A percentile compares a stretch with the other conserved stretches of the same genome.
Evolutionary conservation across 768 basidiomycete genomes (phyloP).

Genomic region (Phaffia australis): DNA sequence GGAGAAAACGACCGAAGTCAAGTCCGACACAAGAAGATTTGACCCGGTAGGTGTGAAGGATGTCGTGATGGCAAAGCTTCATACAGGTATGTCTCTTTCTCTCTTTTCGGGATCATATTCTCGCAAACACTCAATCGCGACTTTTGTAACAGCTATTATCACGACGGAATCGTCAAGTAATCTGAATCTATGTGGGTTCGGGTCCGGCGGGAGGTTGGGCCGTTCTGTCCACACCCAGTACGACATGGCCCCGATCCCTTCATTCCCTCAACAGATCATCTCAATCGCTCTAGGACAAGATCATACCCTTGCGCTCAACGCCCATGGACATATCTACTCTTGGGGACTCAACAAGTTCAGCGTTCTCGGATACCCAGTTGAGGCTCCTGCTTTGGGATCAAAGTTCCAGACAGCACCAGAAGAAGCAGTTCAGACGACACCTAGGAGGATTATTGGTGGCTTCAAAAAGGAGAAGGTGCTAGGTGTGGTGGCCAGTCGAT

Average conservation of each 20-base stretch:
- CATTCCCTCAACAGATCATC: slow-evolving; percentile 48
- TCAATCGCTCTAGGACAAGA: slow-evolving; percentile 82
- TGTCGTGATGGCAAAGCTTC: slow-evolving; percentile 73
- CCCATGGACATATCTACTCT: slow-evolving; percentile 66
- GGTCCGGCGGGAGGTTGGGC: slow-evolving; percentile 73
- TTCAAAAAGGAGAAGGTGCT: slow-evolving; percentile 65
- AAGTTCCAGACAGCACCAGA: slow-evolving; percentile 42
- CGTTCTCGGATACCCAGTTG: slow-evolving; percentile 78
- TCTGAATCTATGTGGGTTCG: slow-evolving; percentile 77
- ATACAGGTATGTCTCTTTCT: slow-evolving; percentile 51
- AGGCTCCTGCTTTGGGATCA: slow-evolving; percentile 39
- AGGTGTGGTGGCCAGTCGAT: slow-evolving; percentile 78
- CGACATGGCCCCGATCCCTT: slow-evolving; percentile 51
- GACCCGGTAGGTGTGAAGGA: slow-evolving; percentile 53
- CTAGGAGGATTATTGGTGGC: slow-evolving; percentile 61
- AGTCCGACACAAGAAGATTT: slow-evolving; percentile 44
- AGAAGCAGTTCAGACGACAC: slow-evolving; percentile 63
- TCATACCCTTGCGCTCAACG: slow-evolving; percentile 78
- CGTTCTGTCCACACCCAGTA: slow-evolving; percentile 68
- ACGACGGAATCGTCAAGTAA: slow-evolving; percentile 66
- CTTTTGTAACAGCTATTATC: slow-evolving; percentile 43
- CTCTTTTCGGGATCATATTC: neutral
- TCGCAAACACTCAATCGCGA: neutral
- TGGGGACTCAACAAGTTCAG: slow-evolving; percentile 82
- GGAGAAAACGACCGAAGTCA: slow-evolving; percentile 5